Conservation (phyloP, 148 eudicot species). For the Rhododendron molle region DNA sequence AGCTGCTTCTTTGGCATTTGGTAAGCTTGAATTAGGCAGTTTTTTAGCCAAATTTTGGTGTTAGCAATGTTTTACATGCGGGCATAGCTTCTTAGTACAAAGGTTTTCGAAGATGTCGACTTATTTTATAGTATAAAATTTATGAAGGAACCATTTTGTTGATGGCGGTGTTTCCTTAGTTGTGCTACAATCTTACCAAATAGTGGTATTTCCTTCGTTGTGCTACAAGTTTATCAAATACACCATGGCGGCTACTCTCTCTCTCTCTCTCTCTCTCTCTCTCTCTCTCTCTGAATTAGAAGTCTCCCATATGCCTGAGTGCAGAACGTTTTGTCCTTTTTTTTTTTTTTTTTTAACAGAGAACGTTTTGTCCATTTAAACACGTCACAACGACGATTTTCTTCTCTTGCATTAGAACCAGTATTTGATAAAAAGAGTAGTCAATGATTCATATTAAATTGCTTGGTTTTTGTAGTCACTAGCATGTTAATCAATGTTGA, state of each 20-base stretch:
- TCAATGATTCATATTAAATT: neutral
- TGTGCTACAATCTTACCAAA: neutral
- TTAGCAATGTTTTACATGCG: neutral
- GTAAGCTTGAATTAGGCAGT: slow-evolving; percentile 28
- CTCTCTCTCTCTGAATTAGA: too few species aligned
- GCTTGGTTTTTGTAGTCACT: neutral
- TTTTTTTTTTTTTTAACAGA: too few species aligned
- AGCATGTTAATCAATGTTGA: neutral
- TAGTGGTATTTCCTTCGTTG: neutral
- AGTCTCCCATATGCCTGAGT: neutral
- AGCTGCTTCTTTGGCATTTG: slow-evolving; percentile 38
- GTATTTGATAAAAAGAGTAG: neutral
- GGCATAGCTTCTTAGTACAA: neutral
- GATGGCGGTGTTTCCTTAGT: neutral
- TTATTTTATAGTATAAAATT: neutral
- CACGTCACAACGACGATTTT: neutral
- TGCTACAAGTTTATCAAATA: neutral
- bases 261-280: too few species aligned
- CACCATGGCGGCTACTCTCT: neutral
- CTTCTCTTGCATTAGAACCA: neutral
- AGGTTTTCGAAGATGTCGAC: neutral
- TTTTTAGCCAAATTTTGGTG: neutral
- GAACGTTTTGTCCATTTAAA: neutral
- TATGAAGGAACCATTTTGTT: neutral
- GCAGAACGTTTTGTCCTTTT: neutral